phyloP scores from a whole-genome alignment of 1,284 basidiomycete genomes.

The Moesziomyces antarcticus region DNA sequence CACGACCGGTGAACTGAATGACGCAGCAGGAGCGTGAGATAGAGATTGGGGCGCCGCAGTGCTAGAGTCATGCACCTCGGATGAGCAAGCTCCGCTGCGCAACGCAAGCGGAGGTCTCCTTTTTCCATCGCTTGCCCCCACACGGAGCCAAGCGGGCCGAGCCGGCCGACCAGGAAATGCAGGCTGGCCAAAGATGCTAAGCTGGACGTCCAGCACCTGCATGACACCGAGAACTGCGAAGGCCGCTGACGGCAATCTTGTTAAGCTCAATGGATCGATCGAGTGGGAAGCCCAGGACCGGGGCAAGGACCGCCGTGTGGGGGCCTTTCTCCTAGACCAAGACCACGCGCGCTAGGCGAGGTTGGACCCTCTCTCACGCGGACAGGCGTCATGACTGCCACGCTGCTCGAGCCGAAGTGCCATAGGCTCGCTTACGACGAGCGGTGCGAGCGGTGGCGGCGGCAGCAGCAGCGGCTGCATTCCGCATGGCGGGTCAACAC shows the following conservation, averaged over 20 bases:
- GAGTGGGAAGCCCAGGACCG: neutral
- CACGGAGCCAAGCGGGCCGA: neutral
- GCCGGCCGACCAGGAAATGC: no score
- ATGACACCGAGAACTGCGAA: no score
- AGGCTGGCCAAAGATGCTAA: neutral
- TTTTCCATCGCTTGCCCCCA: neutral
- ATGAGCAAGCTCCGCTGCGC: constrained; percentile 6
- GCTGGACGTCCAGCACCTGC: neutral
- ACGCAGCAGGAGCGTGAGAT: no score
- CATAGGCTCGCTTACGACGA: neutral
- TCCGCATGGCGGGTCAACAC: no score
- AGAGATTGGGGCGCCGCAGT: neutral
- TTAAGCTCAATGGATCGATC: neutral
- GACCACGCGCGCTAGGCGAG: constrained; percentile 3
- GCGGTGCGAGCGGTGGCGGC: no score
- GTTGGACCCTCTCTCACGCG: constrained; percentile 2
- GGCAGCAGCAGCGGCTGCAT: no score
- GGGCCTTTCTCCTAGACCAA: no score
- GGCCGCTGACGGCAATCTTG: no score
- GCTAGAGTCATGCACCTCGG: neutral
- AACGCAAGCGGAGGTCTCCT: neutral
- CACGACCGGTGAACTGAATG: no score
- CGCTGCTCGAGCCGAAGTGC: constrained; percentile 29
- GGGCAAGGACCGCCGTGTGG: no score
- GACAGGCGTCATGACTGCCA: constrained; percentile 9